Conservation (phyloP, 2,329 filamentous ascomycete species). For the Sclerotinia sclerotiorum region DNA sequence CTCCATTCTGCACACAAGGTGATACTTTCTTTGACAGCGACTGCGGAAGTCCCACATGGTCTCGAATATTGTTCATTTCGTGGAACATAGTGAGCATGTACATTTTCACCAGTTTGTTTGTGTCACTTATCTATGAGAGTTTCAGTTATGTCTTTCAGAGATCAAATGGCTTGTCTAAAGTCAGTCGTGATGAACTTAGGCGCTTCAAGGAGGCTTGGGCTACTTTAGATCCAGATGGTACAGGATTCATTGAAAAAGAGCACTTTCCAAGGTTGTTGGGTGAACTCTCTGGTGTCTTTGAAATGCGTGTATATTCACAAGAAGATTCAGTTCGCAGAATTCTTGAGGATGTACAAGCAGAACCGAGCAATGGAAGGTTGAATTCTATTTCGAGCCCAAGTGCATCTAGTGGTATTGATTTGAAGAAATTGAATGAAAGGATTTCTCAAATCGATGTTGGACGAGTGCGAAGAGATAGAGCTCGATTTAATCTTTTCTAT, state of each 20-base stretch:
- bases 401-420: constrained; percentile 61
- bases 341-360: constrained; percentile 72
- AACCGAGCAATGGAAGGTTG: constrained; percentile 44
- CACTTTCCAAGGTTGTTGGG: constrained; percentile 84
- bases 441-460: constrained; percentile 71
- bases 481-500: constrained; percentile 90
- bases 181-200: constrained; percentile 90
- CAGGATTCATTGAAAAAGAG: constrained; percentile 87
- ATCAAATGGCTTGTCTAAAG: constrained; percentile 85
- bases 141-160: constrained; percentile 99
- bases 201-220: constrained; percentile 99
- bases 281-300: constrained; percentile 91
- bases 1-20: constrained; percentile 76
- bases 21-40: constrained; percentile 80
- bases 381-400: constrained; percentile 54
- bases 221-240: constrained; percentile 87
- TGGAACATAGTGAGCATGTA: constrained; percentile 99
- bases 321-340: constrained; percentile 86
- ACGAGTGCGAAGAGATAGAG: constrained; percentile 72
- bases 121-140: constrained; percentile 98
- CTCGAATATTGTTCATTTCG: constrained; percentile 82
- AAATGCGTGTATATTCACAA: constrained; percentile 93
- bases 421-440: constrained; percentile 72
- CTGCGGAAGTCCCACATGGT: constrained; percentile 89
- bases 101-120: constrained; percentile 97